Conservation (phyloP, 169 alveolate genomes). For the Cardiosporidium cionae region DNA sequence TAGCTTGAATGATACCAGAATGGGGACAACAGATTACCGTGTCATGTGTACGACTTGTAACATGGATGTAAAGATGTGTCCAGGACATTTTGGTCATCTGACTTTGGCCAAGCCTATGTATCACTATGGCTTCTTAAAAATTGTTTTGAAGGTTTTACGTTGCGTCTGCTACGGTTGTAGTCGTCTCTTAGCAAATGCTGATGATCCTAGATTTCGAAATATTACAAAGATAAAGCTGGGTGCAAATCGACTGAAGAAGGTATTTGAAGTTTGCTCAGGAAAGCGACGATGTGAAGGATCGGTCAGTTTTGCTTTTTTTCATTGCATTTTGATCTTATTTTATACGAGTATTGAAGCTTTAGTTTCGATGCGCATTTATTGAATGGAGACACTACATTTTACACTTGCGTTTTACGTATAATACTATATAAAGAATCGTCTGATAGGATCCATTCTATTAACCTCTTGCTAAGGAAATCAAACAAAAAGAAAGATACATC, state of each 20-base stretch:
- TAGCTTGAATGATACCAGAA: slow-evolving; percentile 84
- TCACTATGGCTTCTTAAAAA: slow-evolving; percentile 71
- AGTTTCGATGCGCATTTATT: too few species aligned
- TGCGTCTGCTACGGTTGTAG: slow-evolving; percentile 94
- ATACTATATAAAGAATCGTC: too few species aligned
- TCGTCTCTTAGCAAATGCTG: slow-evolving; percentile 69
- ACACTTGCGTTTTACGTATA: too few species aligned
- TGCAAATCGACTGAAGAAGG: slow-evolving; percentile 41
- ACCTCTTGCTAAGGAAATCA: too few species aligned
- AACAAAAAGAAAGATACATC: too few species aligned
- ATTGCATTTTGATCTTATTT: not conserved
- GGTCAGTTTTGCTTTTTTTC: not conserved
- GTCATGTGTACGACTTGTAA: slow-evolving; percentile 86
- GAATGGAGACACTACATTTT: too few species aligned
- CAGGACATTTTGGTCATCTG: slow-evolving; percentile 98
- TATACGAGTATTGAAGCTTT: too few species aligned
- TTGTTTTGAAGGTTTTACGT: slow-evolving; percentile 83
- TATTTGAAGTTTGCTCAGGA: slow-evolving; percentile 20
- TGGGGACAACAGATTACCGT: slow-evolving; percentile 94
- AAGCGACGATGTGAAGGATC: slow-evolving; percentile 1
- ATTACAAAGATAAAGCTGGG: slow-evolving; percentile 61
- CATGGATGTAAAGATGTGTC: slow-evolving; percentile 90
- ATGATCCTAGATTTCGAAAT: slow-evolving; percentile 59
- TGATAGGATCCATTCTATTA: too few species aligned
- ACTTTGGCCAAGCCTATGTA: slow-evolving; percentile 89